Evolutionary conservation across 352 stramenopile genomes (phyloP).

Genomic region (Pseudoperonospora humuli): DNA sequence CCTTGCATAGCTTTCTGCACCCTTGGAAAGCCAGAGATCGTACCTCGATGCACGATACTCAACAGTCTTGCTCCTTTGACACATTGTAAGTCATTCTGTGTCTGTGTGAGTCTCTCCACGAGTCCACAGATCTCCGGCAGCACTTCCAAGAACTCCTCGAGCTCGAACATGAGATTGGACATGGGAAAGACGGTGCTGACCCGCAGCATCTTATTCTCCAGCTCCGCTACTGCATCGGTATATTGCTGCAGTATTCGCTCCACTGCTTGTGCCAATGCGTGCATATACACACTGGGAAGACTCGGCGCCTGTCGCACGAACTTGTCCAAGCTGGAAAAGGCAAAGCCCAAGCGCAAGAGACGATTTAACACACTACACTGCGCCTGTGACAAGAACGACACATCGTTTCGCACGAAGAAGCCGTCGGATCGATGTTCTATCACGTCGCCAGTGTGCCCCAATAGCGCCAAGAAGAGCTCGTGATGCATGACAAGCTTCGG

Average conservation of each 20-base stretch:
- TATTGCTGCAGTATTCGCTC: conserved; percentile 48
- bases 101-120: conserved; percentile 26
- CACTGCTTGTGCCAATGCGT: conserved; percentile 47
- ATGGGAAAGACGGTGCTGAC: conserved; percentile 42
- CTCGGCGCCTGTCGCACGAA: conserved; percentile 27
- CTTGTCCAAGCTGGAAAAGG: conserved; percentile 39
- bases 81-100: conserved; percentile 2
- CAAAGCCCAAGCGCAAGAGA: conserved; percentile 43
- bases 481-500: conserved; percentile 48
- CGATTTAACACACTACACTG: conserved; percentile 50
- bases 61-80: conserved; percentile 37
- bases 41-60: conserved; percentile 33
- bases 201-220: conserved; percentile 51
- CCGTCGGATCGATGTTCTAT: conserved; percentile 42
- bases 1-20: conserved; percentile 47
- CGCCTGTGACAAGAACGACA: conserved; percentile 36
- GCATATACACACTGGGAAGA: conserved; percentile 44
- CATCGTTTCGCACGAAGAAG: conserved; percentile 45
- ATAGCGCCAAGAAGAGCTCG: conserved; percentile 68
- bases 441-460: conserved; percentile 59
- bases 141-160: conserved; percentile 54
- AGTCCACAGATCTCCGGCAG: conserved; percentile 50
- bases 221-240: conserved; percentile 34
- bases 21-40: conserved; percentile 49
- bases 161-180: conserved; percentile 56